phyloP scores from a whole-genome alignment of 306 rosid genomes.

The Canavalia gladiata region DNA sequence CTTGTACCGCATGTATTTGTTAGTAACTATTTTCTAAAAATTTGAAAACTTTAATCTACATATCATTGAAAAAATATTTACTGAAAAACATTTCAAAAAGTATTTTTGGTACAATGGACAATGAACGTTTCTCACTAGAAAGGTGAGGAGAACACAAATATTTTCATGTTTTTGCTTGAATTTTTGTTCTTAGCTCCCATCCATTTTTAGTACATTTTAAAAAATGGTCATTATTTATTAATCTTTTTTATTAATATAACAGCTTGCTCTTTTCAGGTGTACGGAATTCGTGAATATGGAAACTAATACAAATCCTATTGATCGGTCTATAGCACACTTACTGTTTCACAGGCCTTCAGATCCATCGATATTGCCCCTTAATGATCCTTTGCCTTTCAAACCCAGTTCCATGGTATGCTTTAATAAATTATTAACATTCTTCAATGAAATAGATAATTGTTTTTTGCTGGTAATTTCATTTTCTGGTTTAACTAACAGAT shows the following conservation, averaged over 20 bases:
- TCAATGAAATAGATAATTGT: constrained; percentile 13
- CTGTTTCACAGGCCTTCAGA: constrained; percentile 80
- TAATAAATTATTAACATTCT: constrained; percentile 1
- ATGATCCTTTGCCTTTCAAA: constrained; percentile 47
- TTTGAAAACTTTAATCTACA: background rate
- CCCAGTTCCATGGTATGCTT: constrained; percentile 59
- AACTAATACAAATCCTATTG: constrained; percentile 78
- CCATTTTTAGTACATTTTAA: background rate
- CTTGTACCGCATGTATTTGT: background rate
- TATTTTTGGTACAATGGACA: background rate
- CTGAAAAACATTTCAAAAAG: background rate
- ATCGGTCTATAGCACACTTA: constrained; percentile 77
- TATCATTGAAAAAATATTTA: background rate
- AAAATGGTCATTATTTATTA: background rate
- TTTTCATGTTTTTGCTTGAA: constrained; percentile 3
- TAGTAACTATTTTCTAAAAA: background rate
- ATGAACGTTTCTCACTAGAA: background rate
- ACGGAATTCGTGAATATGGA: constrained; percentile 65
- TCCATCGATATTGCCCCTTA: constrained; percentile 56
- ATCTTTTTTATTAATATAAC: background rate
- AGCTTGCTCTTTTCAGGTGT: constrained; percentile 54
- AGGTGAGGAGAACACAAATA: background rate
- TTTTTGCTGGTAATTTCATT: constrained; percentile 39
- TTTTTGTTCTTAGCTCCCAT: constrained; percentile 9
- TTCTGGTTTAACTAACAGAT: constrained; percentile 51